Percentiles rank a stretch among this genome's conserved stretches.
Conservation (phyloP, 768 basidiomycete species). For the Jaapia argillacea region DNA sequence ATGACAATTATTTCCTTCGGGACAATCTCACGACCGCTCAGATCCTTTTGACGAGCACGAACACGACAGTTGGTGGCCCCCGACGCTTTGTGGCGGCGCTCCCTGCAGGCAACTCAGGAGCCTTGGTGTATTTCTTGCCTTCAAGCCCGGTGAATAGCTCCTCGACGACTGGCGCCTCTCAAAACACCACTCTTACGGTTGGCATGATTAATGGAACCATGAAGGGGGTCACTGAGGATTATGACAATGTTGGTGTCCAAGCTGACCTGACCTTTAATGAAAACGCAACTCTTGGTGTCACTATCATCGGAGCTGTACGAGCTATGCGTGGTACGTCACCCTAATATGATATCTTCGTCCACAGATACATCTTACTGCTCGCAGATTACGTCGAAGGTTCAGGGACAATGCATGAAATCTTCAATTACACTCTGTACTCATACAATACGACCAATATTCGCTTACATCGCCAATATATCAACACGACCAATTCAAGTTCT, state of each 20-base stretch:
- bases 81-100: slow-evolving; percentile 30
- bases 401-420: no score
- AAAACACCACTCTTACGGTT: no score
- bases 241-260: slow-evolving; percentile 27
- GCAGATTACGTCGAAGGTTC: no score
- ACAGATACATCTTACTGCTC: background rate
- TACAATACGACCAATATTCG: no score
- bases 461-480: no score
- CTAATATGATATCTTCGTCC: background rate
- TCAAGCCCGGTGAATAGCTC: slow-evolving; percentile 11
- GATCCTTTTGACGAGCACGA: no score
- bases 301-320: slow-evolving; percentile 31
- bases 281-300: slow-evolving; percentile 30
- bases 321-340: slow-evolving; percentile 25
- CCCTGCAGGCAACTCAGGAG: slow-evolving; percentile 34
- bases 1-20: no score
- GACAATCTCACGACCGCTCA: no score
- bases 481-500: no score
- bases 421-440: no score
- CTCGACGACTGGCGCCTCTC: slow-evolving; percentile 6
- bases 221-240: slow-evolving; percentile 10
- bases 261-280: slow-evolving; percentile 22
- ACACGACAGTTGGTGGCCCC: no score
- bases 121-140: slow-evolving; percentile 30
- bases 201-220: slow-evolving; percentile 16